phyloP scores from a whole-genome alignment of 2,329 filamentous ascomycete species.

The Aspergillus piperis region DNA sequence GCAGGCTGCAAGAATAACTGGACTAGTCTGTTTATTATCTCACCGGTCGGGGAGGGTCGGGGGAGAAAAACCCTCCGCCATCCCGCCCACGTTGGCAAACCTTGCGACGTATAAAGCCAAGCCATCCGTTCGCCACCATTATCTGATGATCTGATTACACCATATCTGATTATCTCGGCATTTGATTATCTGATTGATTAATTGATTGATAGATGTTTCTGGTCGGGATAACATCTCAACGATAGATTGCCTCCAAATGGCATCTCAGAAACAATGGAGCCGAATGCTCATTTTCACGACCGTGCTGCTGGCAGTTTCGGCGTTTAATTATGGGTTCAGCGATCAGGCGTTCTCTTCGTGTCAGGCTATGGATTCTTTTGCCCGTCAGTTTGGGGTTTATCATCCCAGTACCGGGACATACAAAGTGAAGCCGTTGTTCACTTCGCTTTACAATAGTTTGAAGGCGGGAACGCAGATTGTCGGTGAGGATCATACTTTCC shows the following conservation, averaged over 20 bases:
- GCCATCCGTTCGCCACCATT: background rate
- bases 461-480: background rate
- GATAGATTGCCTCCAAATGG: background rate
- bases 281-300: conserved; percentile 1
- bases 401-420: background rate
- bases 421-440: background rate
- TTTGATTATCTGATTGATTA: background rate
- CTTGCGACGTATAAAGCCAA: background rate
- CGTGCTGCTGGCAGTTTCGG: conserved; percentile 1
- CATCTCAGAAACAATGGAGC: background rate
- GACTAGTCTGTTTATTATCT: no score
- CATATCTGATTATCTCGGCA: conserved; percentile 1
- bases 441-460: conserved; percentile 5
- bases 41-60: background rate
- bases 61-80: background rate
- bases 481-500: background rate
- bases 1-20: background rate
- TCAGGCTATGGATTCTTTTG: conserved; percentile 7
- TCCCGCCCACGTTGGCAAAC: background rate
- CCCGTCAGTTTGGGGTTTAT: background rate
- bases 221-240: no score
- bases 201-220: background rate
- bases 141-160: conserved; percentile 4
- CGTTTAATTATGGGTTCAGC: conserved; percentile 7
- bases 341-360: conserved; percentile 3